These are phyloP conservation scores for Orbilia blumenaviensis DNA, from an alignment of 2,329 filamentous ascomycete genomes.

Conservation along the genomic window DNA sequence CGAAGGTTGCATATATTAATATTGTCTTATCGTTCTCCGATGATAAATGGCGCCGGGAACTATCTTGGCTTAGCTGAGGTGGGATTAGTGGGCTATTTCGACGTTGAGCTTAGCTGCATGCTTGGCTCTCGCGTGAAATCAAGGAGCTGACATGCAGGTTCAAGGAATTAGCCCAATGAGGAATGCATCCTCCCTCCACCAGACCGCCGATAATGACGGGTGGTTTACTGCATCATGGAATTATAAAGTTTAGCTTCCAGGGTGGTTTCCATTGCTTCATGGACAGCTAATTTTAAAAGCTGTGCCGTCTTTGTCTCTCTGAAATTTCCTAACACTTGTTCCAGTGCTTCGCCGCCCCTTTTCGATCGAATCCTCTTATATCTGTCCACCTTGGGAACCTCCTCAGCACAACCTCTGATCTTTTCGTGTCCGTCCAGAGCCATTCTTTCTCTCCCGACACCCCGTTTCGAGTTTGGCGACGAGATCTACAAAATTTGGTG, in stretches of 20 bases:
- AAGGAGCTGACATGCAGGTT: constrained; percentile 7
- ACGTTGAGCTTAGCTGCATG: constrained; percentile 1
- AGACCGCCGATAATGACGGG: background rate
- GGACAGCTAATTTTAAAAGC: background rate
- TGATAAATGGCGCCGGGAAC: background rate
- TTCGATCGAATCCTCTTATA: background rate
- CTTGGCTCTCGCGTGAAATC: constrained; percentile 10
- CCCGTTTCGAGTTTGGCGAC: background rate
- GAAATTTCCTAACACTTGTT: background rate
- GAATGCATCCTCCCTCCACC: background rate
- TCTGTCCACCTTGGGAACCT: background rate
- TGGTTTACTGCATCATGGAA: background rate
- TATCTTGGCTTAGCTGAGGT: background rate
- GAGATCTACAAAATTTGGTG: constrained; percentile 1
- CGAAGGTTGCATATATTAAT: no score
- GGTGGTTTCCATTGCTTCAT: background rate
- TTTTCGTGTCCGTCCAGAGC: background rate
- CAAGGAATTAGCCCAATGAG: background rate
- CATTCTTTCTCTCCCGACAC: no score
- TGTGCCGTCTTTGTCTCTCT: background rate
- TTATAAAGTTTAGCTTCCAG: background rate
- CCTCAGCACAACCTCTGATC: background rate
- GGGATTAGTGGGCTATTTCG: background rate
- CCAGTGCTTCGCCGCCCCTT: background rate
- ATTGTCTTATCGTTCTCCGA: no score